Conservation (phyloP, 345 rosid species). For the Populus pruinosa region DNA sequence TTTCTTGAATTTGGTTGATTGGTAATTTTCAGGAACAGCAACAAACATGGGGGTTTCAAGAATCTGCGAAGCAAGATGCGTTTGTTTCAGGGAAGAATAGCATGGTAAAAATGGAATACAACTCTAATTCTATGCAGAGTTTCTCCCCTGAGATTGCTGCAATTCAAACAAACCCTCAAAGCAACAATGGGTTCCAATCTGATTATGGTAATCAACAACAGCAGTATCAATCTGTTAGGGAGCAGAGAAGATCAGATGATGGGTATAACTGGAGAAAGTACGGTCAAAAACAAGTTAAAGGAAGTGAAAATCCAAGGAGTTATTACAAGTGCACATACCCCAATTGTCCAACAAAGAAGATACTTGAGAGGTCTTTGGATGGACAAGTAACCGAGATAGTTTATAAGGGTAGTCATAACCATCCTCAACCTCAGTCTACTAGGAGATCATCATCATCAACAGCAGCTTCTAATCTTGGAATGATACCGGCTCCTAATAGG, state of each 20-base stretch:
- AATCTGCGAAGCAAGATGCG: constrained; percentile 34
- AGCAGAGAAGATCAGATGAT: constrained; percentile 64
- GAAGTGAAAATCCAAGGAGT: constrained; percentile 92
- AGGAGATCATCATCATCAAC: constrained; percentile 54
- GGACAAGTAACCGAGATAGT: constrained; percentile 92
- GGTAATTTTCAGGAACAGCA: constrained; percentile 38
- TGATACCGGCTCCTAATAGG: constrained; percentile 30
- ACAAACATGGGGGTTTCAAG: constrained; percentile 47
- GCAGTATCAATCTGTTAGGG: constrained; percentile 47
- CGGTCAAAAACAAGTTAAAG: constrained; percentile 93
- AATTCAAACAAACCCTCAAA: constrained; percentile 34
- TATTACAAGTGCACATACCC: constrained; percentile 89
- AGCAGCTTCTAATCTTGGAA: constrained; percentile 29
- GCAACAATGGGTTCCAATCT: constrained; percentile 29
- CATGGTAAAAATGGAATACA: constrained; percentile 18
- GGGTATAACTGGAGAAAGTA: constrained; percentile 98
- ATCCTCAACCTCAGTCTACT: constrained; percentile 74
- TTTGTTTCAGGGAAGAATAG: constrained; percentile 15
- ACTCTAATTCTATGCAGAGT: constrained; percentile 22
- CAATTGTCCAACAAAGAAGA: constrained; percentile 80
- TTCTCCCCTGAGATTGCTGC: constrained; percentile 46
- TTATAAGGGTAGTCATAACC: constrained; percentile 85
- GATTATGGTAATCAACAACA: constrained; percentile 30
- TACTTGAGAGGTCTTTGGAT: constrained; percentile 72
- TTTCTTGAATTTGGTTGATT: not conserved